phyloP scores from a whole-genome alignment of 2,329 filamentous ascomycete genomes.

The Alternaria sp. region DNA sequence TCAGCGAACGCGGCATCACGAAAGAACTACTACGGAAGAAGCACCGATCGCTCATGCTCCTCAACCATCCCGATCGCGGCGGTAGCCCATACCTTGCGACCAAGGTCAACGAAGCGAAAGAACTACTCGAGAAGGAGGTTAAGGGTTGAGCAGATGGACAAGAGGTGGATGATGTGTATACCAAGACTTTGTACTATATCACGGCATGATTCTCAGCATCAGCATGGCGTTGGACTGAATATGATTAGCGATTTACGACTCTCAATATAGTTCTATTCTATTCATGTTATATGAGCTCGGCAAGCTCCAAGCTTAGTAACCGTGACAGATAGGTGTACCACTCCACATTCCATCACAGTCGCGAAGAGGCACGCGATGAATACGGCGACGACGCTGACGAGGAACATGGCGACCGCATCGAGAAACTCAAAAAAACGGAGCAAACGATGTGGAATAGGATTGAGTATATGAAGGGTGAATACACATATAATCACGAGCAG shows the following conservation, averaged over 20 bases:
- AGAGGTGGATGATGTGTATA: slow-evolving; percentile 15
- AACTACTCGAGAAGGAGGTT: slow-evolving; percentile 80
- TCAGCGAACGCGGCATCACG: slow-evolving; percentile 81
- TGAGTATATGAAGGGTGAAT: background rate
- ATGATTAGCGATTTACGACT: slow-evolving; percentile 1
- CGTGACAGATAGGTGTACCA: too few species aligned
- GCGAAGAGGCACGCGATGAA: background rate
- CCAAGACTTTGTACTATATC: slow-evolving; percentile 30
- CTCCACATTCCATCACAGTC: background rate
- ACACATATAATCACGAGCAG: background rate
- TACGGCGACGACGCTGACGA: background rate
- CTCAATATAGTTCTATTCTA: background rate
- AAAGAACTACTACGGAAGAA: slow-evolving; percentile 96
- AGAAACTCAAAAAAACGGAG: background rate
- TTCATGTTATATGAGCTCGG: background rate
- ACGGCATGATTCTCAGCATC: slow-evolving; percentile 24
- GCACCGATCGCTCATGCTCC: slow-evolving; percentile 92
- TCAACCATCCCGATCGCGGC: slow-evolving; percentile 97
- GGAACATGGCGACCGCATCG: background rate
- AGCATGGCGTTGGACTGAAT: slow-evolving; percentile 29
- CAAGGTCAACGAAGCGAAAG: slow-evolving; percentile 98
- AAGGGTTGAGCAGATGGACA: slow-evolving; percentile 20
- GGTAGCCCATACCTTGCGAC: slow-evolving; percentile 96
- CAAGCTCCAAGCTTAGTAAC: too few species aligned
- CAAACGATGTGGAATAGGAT: background rate